Conservation (phyloP, 2,329 filamentous ascomycete species). For the Diaporthe citri region DNA sequence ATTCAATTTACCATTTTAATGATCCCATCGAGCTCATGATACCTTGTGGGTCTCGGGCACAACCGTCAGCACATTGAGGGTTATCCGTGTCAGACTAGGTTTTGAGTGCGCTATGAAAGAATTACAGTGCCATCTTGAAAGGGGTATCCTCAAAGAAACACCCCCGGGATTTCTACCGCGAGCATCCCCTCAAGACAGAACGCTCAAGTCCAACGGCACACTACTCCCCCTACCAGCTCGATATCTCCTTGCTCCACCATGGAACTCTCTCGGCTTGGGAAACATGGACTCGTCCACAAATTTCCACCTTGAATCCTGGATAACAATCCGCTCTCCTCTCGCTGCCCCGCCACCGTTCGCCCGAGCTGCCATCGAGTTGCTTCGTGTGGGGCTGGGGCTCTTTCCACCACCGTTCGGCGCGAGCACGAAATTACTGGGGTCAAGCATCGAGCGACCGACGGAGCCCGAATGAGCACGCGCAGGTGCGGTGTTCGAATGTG, state of each 20-base stretch:
- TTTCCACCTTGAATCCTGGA: conserved; percentile 86
- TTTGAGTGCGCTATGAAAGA: too few relatives aligned
- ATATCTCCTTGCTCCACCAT: conserved; percentile 81
- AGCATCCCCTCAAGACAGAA: conserved; percentile 53
- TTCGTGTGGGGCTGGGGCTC: conserved; percentile 60
- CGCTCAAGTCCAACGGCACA: conserved; percentile 86
- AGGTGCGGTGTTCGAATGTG: conserved; percentile 50
- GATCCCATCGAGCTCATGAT: neutral
- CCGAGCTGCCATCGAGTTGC: conserved; percentile 48
- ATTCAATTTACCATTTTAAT: neutral
- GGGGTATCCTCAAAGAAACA: neutral
- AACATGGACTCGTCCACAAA: conserved; percentile 87
- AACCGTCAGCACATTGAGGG: too few relatives aligned
- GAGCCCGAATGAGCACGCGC: conserved; percentile 49
- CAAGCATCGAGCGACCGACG: conserved; percentile 74
- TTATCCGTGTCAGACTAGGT: neutral
- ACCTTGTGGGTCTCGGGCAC: neutral
- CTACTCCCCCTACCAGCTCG: conserved; percentile 92
- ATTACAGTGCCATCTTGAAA: neutral
- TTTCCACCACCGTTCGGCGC: conserved; percentile 70
- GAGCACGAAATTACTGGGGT: conserved; percentile 82
- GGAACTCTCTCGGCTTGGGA: conserved; percentile 87
- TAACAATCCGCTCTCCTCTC: conserved; percentile 60
- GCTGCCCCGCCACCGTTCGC: conserved; percentile 44
- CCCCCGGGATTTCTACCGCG: too few relatives aligned